These are phyloP conservation scores for Phytophthora constricta DNA, from an alignment of 352 stramenopile species.

Conservation along the genomic window DNA sequence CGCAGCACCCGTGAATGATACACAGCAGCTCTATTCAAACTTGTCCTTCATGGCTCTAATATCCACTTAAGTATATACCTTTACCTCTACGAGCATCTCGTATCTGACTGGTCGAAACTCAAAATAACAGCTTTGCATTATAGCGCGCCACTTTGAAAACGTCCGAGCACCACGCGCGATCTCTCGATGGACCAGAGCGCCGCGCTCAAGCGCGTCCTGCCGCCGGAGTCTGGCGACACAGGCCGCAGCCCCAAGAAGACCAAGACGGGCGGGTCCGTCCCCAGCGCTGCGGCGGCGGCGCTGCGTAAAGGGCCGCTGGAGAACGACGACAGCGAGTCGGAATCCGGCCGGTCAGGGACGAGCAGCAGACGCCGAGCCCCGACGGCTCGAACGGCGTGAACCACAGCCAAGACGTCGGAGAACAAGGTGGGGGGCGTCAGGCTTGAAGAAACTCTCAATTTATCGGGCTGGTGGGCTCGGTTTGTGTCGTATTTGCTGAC, in stretches of 20 bases:
- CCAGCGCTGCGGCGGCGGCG: not conserved
- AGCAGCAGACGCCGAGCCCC: slow-evolving; percentile 5
- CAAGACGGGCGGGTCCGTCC: slow-evolving; percentile 9
- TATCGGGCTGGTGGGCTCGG: slow-evolving; percentile 10
- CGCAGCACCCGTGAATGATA: too few relatives aligned
- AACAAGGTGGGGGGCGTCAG: slow-evolving; percentile 18
- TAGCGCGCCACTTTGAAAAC: slow-evolving; percentile 35
- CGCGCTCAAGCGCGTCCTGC: slow-evolving; percentile 28
- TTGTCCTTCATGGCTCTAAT: too few relatives aligned
- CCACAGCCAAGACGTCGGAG: not conserved
- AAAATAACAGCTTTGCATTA: slow-evolving; percentile 8
- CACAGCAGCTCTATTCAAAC: too few relatives aligned
- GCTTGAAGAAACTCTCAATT: slow-evolving; percentile 10
- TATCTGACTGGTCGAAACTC: slow-evolving; percentile 20
- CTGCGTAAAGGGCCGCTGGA: slow-evolving; percentile 20
- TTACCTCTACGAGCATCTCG: too few relatives aligned
- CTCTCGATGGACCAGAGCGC: slow-evolving; percentile 35
- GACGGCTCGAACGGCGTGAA: not conserved
- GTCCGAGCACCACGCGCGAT: slow-evolving; percentile 18
- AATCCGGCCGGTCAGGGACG: slow-evolving; percentile 24
- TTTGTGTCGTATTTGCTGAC: slow-evolving; percentile 5
- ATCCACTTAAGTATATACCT: too few relatives aligned
- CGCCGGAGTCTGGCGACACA: slow-evolving; percentile 19
- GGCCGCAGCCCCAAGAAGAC: slow-evolving; percentile 31
- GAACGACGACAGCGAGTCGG: slow-evolving; percentile 7